Base-by-base conservation (phyloP, 106 monocot species). In the Allium cepa region DNA sequence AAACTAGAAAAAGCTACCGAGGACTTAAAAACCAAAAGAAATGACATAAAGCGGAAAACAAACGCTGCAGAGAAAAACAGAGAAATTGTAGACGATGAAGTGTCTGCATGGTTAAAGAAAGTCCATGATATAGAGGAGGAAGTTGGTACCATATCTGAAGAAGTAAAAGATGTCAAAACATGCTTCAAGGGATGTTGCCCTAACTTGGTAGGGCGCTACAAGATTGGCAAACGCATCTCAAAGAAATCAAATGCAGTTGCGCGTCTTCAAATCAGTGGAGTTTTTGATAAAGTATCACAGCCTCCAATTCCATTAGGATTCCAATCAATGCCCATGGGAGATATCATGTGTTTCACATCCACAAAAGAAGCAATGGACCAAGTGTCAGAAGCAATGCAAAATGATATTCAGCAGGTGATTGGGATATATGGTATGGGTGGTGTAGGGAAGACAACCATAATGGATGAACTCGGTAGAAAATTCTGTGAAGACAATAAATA, bases 41-140 rank as follows among this genome's bases (percentile, higher is more conserved):
- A 36, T 36, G 78, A 72, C 10, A 5, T 57, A 15, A 26, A 59
- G 27, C 58, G 22, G 50, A 48, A 7, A 8, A 15, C 53, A n/a
- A 59, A 78, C 17, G 60, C 60, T 48, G 72, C 66, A 45, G 7
- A 49, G 12, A 60, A 11, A 28, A 60, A 13, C 7, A 65, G 59
- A 11, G 59, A 72, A 49, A 57, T 66, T 2, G 57, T 72, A 9
- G 64, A 64, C 27, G 65, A 78, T 47, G 64, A 49, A 11, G 72
- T 65, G 53, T 66, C 9, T 50, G 28, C 18, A 15, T 78, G 77
- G 77, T n/a, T 78, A 46, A n/a, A 48, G 12, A 60, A 72, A 45
- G 71, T 72, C 14, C 16, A 7, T 9, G 36, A 60, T 14, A 47
- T 78, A 55, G 72, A 78, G 16, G 18, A 14, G 9, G 9, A 13